These are phyloP conservation scores for Erucastrum elatum DNA, from an alignment of 345 rosid species.

Conservation along the genomic window DNA sequence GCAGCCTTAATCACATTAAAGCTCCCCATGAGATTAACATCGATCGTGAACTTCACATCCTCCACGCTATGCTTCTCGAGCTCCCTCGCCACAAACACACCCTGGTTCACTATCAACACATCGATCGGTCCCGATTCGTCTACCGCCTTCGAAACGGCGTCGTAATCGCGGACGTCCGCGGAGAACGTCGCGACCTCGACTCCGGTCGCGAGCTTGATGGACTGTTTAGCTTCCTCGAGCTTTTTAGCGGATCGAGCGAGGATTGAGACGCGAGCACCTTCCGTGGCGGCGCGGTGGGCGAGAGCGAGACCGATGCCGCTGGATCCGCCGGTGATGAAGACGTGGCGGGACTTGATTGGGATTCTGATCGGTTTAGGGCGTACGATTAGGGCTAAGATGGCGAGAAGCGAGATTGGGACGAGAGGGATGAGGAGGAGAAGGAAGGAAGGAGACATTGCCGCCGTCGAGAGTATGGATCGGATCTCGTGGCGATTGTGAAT, in stretches of 20 bases:
- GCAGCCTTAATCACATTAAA: constrained; percentile 85
- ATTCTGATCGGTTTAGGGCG: constrained; percentile 60
- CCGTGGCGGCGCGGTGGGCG: constrained; percentile 67
- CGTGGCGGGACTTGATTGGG: constrained; percentile 74
- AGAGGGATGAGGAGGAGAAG: constrained; percentile 46
- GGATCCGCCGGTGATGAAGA: constrained; percentile 89
- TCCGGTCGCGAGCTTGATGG: constrained; percentile 67
- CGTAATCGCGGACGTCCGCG: constrained; percentile 78
- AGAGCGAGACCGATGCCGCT: constrained; percentile 84
- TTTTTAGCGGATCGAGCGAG: constrained; percentile 59
- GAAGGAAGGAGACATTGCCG: constrained; percentile 26
- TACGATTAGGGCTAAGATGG: constrained; percentile 48
- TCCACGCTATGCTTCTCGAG: constrained; percentile 61
- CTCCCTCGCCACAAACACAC: constrained; percentile 64
- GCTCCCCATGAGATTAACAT: constrained; percentile 80
- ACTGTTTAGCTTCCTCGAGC: constrained; percentile 64
- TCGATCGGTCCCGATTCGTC: constrained; percentile 66
- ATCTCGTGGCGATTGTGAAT: constrained; percentile 23
- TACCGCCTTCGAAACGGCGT: constrained; percentile 51
- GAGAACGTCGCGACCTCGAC: constrained; percentile 64
- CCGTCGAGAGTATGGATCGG: constrained; percentile 16
- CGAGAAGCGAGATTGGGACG: constrained; percentile 48
- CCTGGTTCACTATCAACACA: constrained; percentile 80
- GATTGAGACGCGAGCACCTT: constrained; percentile 78
- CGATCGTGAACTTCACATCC: constrained; percentile 73